Percentiles rank a stretch among this genome's conserved stretches.
These are phyloP conservation scores for Craterostigma plantagineum DNA, from an alignment of 257 asterid genomes.

Conservation along the genomic window DNA sequence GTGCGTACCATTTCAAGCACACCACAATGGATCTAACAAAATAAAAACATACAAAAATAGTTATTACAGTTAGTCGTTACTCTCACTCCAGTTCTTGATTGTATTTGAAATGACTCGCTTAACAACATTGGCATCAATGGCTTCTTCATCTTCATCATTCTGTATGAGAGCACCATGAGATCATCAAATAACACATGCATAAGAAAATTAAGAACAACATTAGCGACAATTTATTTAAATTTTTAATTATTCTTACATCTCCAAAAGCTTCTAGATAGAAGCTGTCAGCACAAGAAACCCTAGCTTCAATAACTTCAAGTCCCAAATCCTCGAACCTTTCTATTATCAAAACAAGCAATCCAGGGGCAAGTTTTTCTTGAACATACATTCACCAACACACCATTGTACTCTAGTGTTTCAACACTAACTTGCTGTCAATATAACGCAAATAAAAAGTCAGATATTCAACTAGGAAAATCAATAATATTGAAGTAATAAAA, in stretches of 20 bases:
- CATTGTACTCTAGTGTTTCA: slow-evolving; percentile 72
- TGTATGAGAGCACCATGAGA: too few species aligned
- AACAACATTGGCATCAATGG: slow-evolving; percentile 37
- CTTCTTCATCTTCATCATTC: slow-evolving; percentile 53
- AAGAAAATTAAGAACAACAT: neutral
- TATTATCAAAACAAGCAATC: slow-evolving; percentile 47
- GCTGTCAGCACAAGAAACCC: slow-evolving; percentile 64
- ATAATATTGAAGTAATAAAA: neutral
- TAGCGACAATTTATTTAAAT: neutral
- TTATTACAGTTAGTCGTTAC: slow-evolving; percentile 6
- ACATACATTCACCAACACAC: slow-evolving; percentile 51
- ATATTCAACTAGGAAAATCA: neutral
- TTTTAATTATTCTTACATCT: slow-evolving; percentile 36
- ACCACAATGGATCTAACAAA: neutral
- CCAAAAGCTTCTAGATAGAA: slow-evolving; percentile 71
- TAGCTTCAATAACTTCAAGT: slow-evolving; percentile 69
- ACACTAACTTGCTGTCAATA: slow-evolving; percentile 45
- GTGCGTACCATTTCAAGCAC: neutral
- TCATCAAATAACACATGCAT: too few species aligned
- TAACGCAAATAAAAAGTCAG: neutral
- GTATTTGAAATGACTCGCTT: slow-evolving; percentile 41
- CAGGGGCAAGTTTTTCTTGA: slow-evolving; percentile 49
- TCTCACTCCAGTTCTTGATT: slow-evolving; percentile 61
- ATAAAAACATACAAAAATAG: too few species aligned
- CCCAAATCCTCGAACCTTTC: slow-evolving; percentile 72